phyloP scores from a whole-genome alignment of 306 rosid genomes.

The Citrullus mucosospermus region DNA sequence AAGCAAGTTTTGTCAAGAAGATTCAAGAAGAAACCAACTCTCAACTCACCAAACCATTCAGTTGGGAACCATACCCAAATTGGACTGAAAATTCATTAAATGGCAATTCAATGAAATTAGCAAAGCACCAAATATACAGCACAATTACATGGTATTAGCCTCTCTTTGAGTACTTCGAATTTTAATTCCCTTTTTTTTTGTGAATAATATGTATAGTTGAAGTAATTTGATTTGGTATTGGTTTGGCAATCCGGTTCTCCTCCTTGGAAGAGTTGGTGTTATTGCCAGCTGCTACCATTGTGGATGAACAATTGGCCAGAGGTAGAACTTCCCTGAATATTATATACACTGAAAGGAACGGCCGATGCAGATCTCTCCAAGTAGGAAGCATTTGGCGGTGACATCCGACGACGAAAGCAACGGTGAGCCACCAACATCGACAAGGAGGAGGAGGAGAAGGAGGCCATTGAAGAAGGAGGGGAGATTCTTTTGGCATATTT shows the following conservation, averaged over 20 bases:
- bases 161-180: neutral
- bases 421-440: constrained; percentile 14
- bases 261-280: neutral
- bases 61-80: neutral
- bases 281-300: constrained; percentile 60
- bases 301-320: constrained; percentile 28
- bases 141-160: neutral
- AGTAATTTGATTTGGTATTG: neutral
- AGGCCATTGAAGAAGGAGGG: constrained; percentile 19
- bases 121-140: neutral
- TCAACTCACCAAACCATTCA: neutral
- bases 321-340: constrained; percentile 19
- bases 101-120: neutral
- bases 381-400: constrained; percentile 2
- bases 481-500: constrained; percentile 26
- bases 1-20: neutral
- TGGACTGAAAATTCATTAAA: neutral
- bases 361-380: constrained; percentile 10
- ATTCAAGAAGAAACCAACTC: neutral
- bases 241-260: neutral
- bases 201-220: neutral
- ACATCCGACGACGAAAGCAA: constrained; percentile 40
- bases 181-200: neutral
- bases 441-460: constrained; percentile 38
- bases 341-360: constrained; percentile 29